Conservation (phyloP, 2,329 filamentous ascomycete genomes). For the Talaromyces sp. region DNA sequence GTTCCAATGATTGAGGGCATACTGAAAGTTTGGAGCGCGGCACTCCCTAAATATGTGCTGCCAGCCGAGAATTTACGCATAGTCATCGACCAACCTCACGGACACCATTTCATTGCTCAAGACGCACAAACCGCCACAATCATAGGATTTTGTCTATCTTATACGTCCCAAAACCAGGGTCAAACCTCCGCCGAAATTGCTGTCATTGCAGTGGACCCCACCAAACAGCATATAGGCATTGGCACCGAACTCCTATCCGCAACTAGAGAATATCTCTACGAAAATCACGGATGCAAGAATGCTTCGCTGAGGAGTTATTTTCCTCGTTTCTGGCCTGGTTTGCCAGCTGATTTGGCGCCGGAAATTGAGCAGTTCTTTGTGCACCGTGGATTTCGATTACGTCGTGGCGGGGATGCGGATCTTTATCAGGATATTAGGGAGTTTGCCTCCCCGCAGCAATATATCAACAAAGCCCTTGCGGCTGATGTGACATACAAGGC, state of each 20-base stretch:
- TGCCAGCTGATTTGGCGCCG: slow-evolving; percentile 39
- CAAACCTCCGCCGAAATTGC: slow-evolving; percentile 32
- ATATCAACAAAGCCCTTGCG: slow-evolving; percentile 35
- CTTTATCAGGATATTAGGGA: slow-evolving; percentile 39
- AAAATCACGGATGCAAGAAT: slow-evolving; percentile 24
- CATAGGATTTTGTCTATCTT: slow-evolving; percentile 40
- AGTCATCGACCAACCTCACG: slow-evolving; percentile 28
- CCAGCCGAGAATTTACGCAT: slow-evolving; percentile 26
- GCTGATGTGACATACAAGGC: slow-evolving; percentile 36
- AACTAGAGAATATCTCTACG: slow-evolving; percentile 27
- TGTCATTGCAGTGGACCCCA: slow-evolving; percentile 36
- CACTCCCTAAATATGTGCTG: slow-evolving; percentile 38
- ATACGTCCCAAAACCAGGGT: slow-evolving; percentile 26
- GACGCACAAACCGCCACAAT: slow-evolving; percentile 21
- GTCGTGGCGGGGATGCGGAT: slow-evolving; percentile 32
- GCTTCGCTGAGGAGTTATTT: slow-evolving; percentile 33
- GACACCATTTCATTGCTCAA: slow-evolving; percentile 36
- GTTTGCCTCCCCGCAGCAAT: slow-evolving; percentile 34
- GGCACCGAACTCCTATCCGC: slow-evolving; percentile 37
- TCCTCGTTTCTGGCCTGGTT: slow-evolving; percentile 48
- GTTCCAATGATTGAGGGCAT: slow-evolving; percentile 24
- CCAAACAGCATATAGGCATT: slow-evolving; percentile 36
- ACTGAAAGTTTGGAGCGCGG: slow-evolving; percentile 32
- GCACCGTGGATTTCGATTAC: slow-evolving; percentile 40
- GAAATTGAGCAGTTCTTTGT: slow-evolving; percentile 39